Conservation (phyloP, 345 rosid genomes). For the Physaria fendleri region DNA sequence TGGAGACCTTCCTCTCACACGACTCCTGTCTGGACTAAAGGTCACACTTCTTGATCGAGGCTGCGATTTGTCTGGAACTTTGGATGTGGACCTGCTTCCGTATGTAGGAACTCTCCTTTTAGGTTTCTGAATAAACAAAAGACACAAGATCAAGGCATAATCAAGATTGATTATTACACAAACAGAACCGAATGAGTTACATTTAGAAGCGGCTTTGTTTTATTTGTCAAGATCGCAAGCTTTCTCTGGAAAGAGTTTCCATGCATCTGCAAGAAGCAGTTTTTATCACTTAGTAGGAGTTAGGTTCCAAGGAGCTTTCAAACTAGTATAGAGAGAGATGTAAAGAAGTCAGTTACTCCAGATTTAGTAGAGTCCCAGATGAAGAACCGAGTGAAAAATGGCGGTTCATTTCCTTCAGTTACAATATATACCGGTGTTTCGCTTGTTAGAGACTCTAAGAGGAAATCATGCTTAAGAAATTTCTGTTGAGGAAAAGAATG, state of each 20-base stretch:
- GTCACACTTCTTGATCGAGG: slow-evolving; percentile 95
- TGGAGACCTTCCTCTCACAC: slow-evolving; percentile 97
- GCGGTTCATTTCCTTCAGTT: slow-evolving; percentile 88
- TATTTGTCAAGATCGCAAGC: slow-evolving; percentile 70
- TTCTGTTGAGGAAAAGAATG: slow-evolving; percentile 42
- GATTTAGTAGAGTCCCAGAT: slow-evolving; percentile 88
- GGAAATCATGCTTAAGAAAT: slow-evolving; percentile 73
- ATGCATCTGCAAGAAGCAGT: slow-evolving; percentile 56
- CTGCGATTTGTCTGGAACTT: slow-evolving; percentile 79
- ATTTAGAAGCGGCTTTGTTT: slow-evolving; percentile 55
- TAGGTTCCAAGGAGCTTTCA: background rate
- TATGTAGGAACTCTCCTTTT: slow-evolving; percentile 74
- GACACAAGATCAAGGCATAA: slow-evolving; percentile 11
- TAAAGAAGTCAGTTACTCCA: slow-evolving; percentile 44
- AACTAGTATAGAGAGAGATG: background rate
- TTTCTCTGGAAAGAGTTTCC: slow-evolving; percentile 95
- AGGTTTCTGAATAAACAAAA: slow-evolving; percentile 55
- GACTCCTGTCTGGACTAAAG: slow-evolving; percentile 90
- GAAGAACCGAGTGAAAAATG: slow-evolving; percentile 91
- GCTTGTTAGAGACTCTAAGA: slow-evolving; percentile 55
- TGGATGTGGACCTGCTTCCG: slow-evolving; percentile 88
- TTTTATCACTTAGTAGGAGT: slow-evolving; percentile 15
- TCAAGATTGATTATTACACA: background rate
- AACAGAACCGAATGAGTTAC: slow-evolving; percentile 39
- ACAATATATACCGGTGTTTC: slow-evolving; percentile 71